Conservation (phyloP, 257 asterid species). For the Nicotiana undulata region DNA sequence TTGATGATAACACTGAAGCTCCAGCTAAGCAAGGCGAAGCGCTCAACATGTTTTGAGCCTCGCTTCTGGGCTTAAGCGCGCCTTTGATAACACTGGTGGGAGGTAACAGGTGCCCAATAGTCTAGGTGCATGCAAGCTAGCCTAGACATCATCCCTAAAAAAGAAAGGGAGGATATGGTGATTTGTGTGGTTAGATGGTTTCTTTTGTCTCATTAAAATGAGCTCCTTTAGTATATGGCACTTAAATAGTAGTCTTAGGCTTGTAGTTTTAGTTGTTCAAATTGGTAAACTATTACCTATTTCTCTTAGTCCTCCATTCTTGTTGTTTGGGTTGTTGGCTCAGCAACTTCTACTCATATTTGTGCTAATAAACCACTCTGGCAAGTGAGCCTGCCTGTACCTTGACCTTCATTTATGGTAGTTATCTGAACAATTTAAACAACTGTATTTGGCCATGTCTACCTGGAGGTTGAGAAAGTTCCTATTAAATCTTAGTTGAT, state of each 20-base stretch:
- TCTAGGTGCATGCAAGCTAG: not conserved
- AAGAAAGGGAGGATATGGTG: not conserved
- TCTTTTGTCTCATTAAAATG: not conserved
- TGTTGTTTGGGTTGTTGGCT: not conserved
- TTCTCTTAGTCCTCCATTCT: not conserved
- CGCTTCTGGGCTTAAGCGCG: no score
- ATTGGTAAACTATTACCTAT: not conserved
- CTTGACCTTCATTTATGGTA: not conserved
- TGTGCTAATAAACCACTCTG: not conserved
- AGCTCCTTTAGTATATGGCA: not conserved
- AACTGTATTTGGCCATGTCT: not conserved
- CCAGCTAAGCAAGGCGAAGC: no score
- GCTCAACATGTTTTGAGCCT: no score
- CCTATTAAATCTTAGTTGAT: not conserved
- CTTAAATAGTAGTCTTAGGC: not conserved
- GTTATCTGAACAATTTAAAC: not conserved
- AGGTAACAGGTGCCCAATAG: not conserved
- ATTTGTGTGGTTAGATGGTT: not conserved
- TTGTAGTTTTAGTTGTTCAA: not conserved
- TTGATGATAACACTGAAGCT: no score
- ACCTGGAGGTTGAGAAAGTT: not conserved
- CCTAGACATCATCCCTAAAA: not conserved
- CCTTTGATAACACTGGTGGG: no score
- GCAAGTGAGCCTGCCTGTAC: not conserved
- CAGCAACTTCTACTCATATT: not conserved